Evolutionary conservation across 163 green algal genomes (phyloP).

Genomic region (Volvox carteri): DNA sequence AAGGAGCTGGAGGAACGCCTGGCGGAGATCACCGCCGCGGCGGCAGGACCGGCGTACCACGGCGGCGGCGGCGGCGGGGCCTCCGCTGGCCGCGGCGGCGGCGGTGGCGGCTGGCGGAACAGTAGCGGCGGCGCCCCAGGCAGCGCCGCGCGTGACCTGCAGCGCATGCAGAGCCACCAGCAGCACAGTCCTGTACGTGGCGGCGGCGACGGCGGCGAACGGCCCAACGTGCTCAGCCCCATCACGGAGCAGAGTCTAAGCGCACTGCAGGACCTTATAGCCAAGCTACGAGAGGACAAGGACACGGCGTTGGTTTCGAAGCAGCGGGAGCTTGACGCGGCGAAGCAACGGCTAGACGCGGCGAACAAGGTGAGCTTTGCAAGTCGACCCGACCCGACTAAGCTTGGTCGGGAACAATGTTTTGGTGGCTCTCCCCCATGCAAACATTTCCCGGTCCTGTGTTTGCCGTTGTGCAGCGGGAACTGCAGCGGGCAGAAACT

Average conservation of each 20-base stretch:
- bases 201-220: neutral
- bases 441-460: no score
- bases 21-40: conserved; percentile 19
- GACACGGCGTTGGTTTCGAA: conserved; percentile 21
- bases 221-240: neutral
- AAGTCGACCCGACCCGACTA: no score
- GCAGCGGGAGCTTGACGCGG: conserved; percentile 36
- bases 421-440: no score
- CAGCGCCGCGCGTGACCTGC: conserved; percentile 2
- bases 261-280: conserved; percentile 38
- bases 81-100: conserved; percentile 11
- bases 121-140: conserved; percentile 17
- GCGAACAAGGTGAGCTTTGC: conserved; percentile 46
- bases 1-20: conserved; percentile 45
- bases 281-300: conserved; percentile 53
- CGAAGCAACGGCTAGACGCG: conserved; percentile 16
- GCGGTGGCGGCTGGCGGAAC: conserved; percentile 35
- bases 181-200: conserved; percentile 25
- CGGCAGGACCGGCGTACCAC: neutral
- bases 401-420: no score
- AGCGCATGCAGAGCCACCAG: conserved; percentile 28
- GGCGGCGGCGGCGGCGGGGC: conserved; percentile 31
- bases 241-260: conserved; percentile 27
- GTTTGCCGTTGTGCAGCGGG: no score
- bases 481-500: no score